phyloP scores from a whole-genome alignment of 495 filamentous ascomycete genomes.

The Aspergillus biplanus region DNA sequence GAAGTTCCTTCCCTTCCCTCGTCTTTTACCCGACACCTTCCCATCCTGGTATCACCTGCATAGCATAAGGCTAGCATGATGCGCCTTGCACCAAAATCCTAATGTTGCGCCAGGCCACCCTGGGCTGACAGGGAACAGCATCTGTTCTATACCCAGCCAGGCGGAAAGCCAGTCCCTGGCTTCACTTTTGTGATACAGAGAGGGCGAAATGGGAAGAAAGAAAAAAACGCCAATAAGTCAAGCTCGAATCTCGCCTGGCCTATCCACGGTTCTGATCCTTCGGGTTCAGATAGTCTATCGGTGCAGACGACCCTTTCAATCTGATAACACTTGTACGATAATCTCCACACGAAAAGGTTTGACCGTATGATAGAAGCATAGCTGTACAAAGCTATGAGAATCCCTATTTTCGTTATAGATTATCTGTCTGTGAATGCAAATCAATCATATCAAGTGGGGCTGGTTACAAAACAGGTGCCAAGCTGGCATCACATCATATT shows the following conservation, averaged over 20 bases:
- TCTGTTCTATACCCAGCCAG: neutral
- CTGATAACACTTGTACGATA: neutral
- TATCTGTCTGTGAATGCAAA: neutral
- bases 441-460: neutral
- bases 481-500: conserved; percentile 3
- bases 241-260: neutral
- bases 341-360: neutral
- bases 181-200: neutral
- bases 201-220: neutral
- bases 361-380: neutral
- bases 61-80: conserved; percentile 16
- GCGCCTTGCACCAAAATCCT: conserved; percentile 5
- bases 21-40: neutral
- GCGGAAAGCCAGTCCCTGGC: neutral
- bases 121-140: neutral
- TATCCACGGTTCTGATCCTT: conserved; percentile 3
- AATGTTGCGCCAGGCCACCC: neutral
- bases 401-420: neutral
- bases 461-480: conserved; percentile 9
- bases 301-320: neutral
- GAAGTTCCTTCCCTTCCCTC: conserved; percentile 11
- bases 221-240: neutral
- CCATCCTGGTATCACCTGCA: conserved; percentile 26
- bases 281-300: neutral
- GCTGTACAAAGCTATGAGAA: neutral